Evolutionary conservation across 2,329 filamentous ascomycete genomes (phyloP), one percentile per base, ranked within the genome.

Genomic region (Neonectria coccinea): DNA sequence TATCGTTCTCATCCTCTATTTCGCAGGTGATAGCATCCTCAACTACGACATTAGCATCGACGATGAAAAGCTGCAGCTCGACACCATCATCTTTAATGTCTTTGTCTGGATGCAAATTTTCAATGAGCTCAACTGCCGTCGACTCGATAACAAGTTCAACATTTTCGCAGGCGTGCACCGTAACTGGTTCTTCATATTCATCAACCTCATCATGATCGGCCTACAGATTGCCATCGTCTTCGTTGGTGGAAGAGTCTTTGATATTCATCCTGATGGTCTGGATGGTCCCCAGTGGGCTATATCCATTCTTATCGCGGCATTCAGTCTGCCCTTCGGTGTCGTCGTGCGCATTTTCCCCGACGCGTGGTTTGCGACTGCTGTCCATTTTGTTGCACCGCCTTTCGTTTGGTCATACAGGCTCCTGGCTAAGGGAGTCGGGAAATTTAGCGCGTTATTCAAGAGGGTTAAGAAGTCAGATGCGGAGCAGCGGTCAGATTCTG

Each of bases 101-200:
- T 90, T 89, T 66, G 88, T 90, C 3, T 91, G 88, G 88, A 88
- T 90, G 85, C 88, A 91, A 71, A 89, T 91, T 66, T 91, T 90
- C 80, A 90, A 90, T 75, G 83, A 88, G 75, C 85, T 88, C 79
- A 90, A 89, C 78, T 88, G 87, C 74, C 83, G 88, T 16, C 85
- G 87, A 20, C 80, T 89, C 0, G 88, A 89, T 71, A 89, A 89
- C 76, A 83, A 84, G 64, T 83, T 89, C 78, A 89, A 89, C 69
- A 84, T 89, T 44, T 84, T 89, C 56, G 84, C 88, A 70, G 86
- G 86, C 22, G 25, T 89, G 4, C 80, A 83, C 64, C 81, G 81
- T 57, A 89, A 89, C 73, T 79, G 77, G 64, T 88, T 87, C 76
- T 89, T 89, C 72, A 81, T 89, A 45, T 75, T 79, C 42, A 88